Percentiles rank a stretch among this genome's conserved stretches.
Conservation (phyloP, 1,284 basidiomycete genomes). For the Porogramme epimiltina region DNA sequence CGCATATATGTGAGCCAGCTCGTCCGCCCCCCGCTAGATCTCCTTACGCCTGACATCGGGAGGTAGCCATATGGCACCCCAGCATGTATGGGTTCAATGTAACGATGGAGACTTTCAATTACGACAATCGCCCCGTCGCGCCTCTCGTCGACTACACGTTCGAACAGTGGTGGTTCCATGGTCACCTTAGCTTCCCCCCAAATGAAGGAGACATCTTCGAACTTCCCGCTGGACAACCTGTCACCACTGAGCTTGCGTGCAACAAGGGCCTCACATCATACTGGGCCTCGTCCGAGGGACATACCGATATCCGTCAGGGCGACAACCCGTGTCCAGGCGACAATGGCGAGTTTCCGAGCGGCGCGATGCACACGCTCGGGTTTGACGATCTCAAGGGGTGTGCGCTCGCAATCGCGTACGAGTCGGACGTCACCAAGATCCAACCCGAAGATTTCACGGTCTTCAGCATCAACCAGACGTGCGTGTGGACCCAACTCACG, state of each 20-base stretch:
- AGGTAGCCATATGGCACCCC: slow-evolving; percentile 32
- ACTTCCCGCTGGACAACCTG: slow-evolving; percentile 53
- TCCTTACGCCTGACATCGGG: too few relatives aligned
- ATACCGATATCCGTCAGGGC: slow-evolving; percentile 48
- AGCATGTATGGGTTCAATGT: slow-evolving; percentile 56
- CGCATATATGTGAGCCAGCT: too few relatives aligned
- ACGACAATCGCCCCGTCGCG: slow-evolving; percentile 56
- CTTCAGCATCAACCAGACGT: slow-evolving; percentile 73
- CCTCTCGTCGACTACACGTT: slow-evolving; percentile 57
- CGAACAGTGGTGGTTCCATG: slow-evolving; percentile 72
- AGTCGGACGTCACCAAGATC: slow-evolving; percentile 52
- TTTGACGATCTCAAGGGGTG: slow-evolving; percentile 62
- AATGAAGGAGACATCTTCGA: slow-evolving; percentile 54
- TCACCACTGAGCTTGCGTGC: slow-evolving; percentile 55
- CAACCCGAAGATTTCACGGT: slow-evolving; percentile 69
- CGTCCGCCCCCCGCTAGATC: slow-evolving; percentile 1
- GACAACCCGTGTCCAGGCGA: slow-evolving; percentile 52
- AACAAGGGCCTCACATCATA: slow-evolving; percentile 58
- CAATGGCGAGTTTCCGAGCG: slow-evolving; percentile 28
- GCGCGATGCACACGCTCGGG: slow-evolving; percentile 55
- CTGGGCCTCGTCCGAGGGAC: slow-evolving; percentile 47
- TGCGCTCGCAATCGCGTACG: slow-evolving; percentile 71
- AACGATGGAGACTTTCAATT: slow-evolving; percentile 44
- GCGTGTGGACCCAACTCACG: slow-evolving; percentile 69
- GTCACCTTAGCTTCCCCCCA: slow-evolving; percentile 57